These are phyloP conservation scores for Talaromyces sp. DNA, from an alignment of 2,329 filamentous ascomycete genomes.

Conservation along the genomic window DNA sequence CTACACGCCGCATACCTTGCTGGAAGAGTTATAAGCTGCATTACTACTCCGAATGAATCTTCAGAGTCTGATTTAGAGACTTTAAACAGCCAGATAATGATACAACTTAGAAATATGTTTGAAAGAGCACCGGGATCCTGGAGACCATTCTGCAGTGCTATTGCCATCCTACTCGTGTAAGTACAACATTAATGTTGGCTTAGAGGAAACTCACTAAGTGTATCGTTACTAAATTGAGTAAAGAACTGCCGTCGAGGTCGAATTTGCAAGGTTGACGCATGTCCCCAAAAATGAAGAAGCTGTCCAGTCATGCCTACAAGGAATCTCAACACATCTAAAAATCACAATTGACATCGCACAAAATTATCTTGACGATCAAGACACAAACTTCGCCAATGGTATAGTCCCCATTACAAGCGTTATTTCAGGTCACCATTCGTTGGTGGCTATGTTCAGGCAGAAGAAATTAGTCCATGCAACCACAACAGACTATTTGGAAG, in stretches of 20 bases:
- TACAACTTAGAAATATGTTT: background rate
- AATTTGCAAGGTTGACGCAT: background rate
- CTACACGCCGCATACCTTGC: constrained; percentile 7
- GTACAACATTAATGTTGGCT: background rate
- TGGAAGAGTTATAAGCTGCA: background rate
- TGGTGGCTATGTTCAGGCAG: background rate
- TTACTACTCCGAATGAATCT: background rate
- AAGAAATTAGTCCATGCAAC: background rate
- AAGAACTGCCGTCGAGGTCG: background rate
- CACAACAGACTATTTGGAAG: background rate
- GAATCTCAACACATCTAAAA: background rate
- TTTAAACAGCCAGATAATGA: background rate
- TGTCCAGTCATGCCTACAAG: background rate
- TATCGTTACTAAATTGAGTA: background rate
- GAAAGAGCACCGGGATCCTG: constrained; percentile 11
- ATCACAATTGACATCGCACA: constrained; percentile 6
- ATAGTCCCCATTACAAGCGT: constrained; percentile 7
- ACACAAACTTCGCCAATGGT: background rate
- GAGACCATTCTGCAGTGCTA: constrained; percentile 13
- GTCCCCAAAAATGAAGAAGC: background rate
- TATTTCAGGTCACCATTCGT: constrained; percentile 3
- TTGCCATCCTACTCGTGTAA: constrained; percentile 9
- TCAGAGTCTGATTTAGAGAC: background rate
- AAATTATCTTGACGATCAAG: constrained; percentile 9
- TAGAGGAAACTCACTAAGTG: background rate